These are phyloP conservation scores for Aspergillus tubingensis DNA, from an alignment of 2,329 filamentous ascomycete genomes.

Conservation along the genomic window DNA sequence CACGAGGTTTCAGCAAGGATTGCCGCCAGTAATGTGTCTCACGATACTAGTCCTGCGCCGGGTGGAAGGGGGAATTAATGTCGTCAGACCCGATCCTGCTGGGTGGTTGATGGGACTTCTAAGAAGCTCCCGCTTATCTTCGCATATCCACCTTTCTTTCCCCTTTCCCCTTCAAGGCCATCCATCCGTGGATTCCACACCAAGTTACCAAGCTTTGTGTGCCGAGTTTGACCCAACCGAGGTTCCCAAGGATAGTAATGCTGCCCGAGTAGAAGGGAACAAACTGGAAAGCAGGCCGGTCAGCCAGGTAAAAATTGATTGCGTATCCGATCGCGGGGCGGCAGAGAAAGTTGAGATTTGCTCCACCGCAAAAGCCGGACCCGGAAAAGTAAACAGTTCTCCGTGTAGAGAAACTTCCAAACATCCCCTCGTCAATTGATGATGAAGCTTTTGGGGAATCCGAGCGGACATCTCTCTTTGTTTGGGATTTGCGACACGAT, in stretches of 20 bases:
- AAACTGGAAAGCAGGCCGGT: neutral
- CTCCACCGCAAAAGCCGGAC: constrained; percentile 20
- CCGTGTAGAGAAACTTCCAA: constrained; percentile 24
- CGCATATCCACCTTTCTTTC: neutral
- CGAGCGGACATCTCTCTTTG: no score
- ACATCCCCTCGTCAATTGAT: constrained; percentile 8
- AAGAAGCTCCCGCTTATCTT: neutral
- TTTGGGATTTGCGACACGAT: neutral
- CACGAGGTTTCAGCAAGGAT: constrained; percentile 1
- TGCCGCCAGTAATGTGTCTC: neutral
- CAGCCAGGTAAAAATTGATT: constrained; percentile 4
- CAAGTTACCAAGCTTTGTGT: neutral
- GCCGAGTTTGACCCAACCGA: constrained; percentile 3
- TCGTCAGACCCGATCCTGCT: neutral
- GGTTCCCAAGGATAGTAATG: neutral
- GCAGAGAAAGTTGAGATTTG: constrained; percentile 11
- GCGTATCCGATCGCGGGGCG: constrained; percentile 15
- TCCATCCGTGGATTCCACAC: neutral
- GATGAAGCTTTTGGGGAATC: neutral
- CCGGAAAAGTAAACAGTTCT: constrained; percentile 22
- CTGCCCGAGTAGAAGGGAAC: neutral
- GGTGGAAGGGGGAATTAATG: neutral
- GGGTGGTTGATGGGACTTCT: neutral
- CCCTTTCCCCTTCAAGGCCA: neutral
- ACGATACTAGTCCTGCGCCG: neutral